phyloP scores from a whole-genome alignment of 78 protist species.

The Polysphondylium violaceum region DNA sequence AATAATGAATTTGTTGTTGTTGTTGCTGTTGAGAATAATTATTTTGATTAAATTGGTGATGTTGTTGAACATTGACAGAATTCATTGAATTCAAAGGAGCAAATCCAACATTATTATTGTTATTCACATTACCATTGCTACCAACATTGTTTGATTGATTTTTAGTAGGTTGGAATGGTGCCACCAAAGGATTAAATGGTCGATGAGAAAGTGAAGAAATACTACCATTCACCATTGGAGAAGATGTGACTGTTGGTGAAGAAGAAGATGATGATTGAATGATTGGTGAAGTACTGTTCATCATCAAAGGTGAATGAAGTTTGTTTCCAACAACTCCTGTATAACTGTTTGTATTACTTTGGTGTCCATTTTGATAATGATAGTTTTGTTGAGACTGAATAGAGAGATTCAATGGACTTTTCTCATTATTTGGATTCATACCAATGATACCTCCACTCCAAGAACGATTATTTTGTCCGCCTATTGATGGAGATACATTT shows the following conservation, averaged over 20 bases:
- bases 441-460: no score
- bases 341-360: not conserved
- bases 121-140: no score
- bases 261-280: constrained; percentile 1
- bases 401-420: no score
- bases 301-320: no score
- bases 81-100: no score
- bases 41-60: constrained; percentile 13
- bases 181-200: constrained; percentile 76
- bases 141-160: constrained; percentile 14
- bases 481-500: constrained; percentile 5
- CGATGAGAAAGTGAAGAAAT: constrained; percentile 22
- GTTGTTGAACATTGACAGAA: no score
- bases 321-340: not conserved
- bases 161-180: constrained; percentile 71
- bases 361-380: not conserved
- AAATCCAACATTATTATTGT: not conserved
- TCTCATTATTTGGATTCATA: no score
- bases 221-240: constrained; percentile 4
- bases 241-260: not conserved
- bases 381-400: not conserved
- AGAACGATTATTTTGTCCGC: no score
- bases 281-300: no score
- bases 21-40: constrained; percentile 39
- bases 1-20: constrained; percentile 17